Conservation (phyloP, 2,329 filamentous ascomycete species). For the Claviceps sp. region DNA sequence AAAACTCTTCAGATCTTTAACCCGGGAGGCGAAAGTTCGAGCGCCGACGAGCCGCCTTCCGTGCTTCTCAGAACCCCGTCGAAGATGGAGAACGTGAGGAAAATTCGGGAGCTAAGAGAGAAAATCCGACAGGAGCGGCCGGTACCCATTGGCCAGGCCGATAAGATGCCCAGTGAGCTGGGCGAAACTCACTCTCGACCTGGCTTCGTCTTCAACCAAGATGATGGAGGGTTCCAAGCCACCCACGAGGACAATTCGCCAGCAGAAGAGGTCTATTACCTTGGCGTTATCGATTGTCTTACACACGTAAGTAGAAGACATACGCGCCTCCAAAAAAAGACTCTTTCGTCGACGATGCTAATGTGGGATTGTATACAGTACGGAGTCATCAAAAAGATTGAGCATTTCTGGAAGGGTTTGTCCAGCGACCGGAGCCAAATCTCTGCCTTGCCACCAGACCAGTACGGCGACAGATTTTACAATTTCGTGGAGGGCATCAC, state of each 20-base stretch:
- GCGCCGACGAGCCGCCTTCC: constrained; percentile 46
- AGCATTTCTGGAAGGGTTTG: constrained; percentile 94
- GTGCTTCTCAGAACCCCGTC: constrained; percentile 80
- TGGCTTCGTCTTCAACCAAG: constrained; percentile 75
- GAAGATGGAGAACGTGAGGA: constrained; percentile 80
- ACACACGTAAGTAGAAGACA: constrained; percentile 64
- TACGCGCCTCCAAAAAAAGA: background rate
- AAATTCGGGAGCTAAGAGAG: constrained; percentile 79
- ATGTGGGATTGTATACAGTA: constrained; percentile 45
- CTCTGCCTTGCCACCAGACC: constrained; percentile 76
- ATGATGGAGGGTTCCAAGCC: constrained; percentile 85
- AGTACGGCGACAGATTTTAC: constrained; percentile 88
- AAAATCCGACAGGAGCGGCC: constrained; percentile 89
- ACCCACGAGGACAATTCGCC: constrained; percentile 80
- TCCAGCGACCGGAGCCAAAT: constrained; percentile 75
- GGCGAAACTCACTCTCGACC: constrained; percentile 57
- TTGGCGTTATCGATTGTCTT: constrained; percentile 95
- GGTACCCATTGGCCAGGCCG: constrained; percentile 78
- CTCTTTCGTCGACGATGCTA: background rate
- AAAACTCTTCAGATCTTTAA: constrained; percentile 93
- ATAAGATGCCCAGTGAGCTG: constrained; percentile 82
- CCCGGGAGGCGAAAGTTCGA: constrained; percentile 54
- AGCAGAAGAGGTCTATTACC: constrained; percentile 90
- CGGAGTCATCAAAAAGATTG: constrained; percentile 82
- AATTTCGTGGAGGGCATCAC: constrained; percentile 85